Evolutionary conservation across 306 rosid genomes (phyloP).

Genomic region (Vigna unguiculata): DNA sequence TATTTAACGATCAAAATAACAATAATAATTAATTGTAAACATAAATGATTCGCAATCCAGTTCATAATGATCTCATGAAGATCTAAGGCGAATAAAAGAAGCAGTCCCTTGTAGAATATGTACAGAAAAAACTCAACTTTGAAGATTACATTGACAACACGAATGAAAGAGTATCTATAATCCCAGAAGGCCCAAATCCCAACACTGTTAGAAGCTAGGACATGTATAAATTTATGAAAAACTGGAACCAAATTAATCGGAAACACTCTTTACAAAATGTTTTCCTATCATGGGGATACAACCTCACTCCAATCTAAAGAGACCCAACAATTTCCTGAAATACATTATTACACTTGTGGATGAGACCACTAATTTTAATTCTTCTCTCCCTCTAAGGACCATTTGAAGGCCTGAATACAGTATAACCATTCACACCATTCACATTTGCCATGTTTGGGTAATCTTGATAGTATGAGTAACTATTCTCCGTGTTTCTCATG

Average conservation of each 20-base stretch:
- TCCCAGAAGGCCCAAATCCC: slow-evolving; percentile 33
- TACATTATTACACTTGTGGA: slow-evolving; percentile 70
- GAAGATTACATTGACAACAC: not conserved
- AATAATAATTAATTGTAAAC: too few species aligned
- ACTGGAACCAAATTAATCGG: slow-evolving; percentile 58
- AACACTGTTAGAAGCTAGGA: slow-evolving; percentile 29
- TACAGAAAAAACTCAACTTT: slow-evolving; percentile 3
- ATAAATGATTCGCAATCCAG: too few species aligned
- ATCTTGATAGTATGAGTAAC: slow-evolving; percentile 75
- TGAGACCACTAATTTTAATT: slow-evolving; percentile 47
- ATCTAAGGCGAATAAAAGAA: not conserved
- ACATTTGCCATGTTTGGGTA: slow-evolving; percentile 71
- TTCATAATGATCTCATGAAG: not conserved
- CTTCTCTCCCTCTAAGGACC: slow-evolving; percentile 65
- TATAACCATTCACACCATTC: slow-evolving; percentile 82
- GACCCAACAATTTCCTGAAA: slow-evolving; percentile 68
- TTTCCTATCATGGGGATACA: slow-evolving; percentile 75
- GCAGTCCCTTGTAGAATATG: not conserved
- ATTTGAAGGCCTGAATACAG: slow-evolving; percentile 85
- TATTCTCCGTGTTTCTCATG: slow-evolving; percentile 64
- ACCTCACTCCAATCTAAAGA: slow-evolving; percentile 75
- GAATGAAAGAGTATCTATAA: slow-evolving; percentile 2
- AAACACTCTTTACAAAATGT: slow-evolving; percentile 93
- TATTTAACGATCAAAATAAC: too few species aligned
- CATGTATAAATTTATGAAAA: slow-evolving; percentile 48